Evolutionary conservation across 768 basidiomycete species (phyloP), one percentile per base, ranked within the genome.

Genomic region (Cubamyces lactineus): DNA sequence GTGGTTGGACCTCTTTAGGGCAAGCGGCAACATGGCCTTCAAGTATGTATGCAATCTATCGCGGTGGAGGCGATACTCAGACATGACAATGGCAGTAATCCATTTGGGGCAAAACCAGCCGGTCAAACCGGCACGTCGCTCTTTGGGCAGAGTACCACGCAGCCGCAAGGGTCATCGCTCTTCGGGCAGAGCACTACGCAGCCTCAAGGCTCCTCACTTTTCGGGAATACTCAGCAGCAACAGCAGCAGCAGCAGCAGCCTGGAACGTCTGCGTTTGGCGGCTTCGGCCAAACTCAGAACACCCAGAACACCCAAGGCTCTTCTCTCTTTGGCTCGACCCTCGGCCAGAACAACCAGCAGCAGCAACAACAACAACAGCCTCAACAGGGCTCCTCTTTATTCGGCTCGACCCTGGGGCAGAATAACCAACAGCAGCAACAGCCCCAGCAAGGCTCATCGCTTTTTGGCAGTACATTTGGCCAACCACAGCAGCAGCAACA

Each of bases 401-500:
- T 70, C 38, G 67, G 71, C 6, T 62, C 40, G 15, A 65, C 67
- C 4, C 51, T 58, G 13, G 64, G 60, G 23, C 68, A 64, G 55
- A 49, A 49, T 28, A 41, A 57, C 16, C 42, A 59, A 17, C 64
- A 67, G 57, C 65, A 65, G 24, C 63, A 66, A 26, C 66, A 66
- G 47, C 68, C 68, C 30, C 67, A 67, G 45, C 71, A 73, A 58
- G 67, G 67, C 42, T 53, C 62, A 9, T 49, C 65, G 23, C 62
- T 63, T 26, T 68, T 58, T 53, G 61, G 61, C n/a, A 61, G 59
- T n/a, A 46, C 62, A 5, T 67, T 71, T 45, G 69, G 69, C 4
- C 67, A 73, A n/a, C 42, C 67, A 17, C 64, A 67, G 56, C 64
- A 67, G 53, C 64, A 70, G 56, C 64, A 61, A 57, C 69, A 67